Evolutionary conservation across 495 filamentous ascomycete genomes (phyloP).

Genomic region (Talaromyces trachyspermus): DNA sequence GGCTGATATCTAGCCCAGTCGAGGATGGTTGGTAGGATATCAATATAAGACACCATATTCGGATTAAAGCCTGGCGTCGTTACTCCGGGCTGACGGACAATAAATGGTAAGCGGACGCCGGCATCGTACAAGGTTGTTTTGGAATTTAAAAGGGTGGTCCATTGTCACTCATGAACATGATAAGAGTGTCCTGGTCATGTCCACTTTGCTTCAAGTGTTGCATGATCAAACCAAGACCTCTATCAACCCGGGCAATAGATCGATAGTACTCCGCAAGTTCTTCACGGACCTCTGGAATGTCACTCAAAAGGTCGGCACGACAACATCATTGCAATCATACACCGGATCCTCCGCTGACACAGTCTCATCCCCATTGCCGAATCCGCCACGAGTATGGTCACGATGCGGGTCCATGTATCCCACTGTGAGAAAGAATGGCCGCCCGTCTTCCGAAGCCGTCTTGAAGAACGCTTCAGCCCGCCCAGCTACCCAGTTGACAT

Average conservation of each 20-base stretch:
- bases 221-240: conserved; percentile 33
- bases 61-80: conserved; percentile 21
- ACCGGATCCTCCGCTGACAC: conserved; percentile 15
- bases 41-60: conserved; percentile 40
- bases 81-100: conserved; percentile 26
- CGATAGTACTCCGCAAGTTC: conserved; percentile 39
- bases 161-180: conserved; percentile 41
- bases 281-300: conserved; percentile 27
- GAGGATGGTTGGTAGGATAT: conserved; percentile 37
- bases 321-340: conserved; percentile 11
- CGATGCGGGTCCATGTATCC: conserved; percentile 40
- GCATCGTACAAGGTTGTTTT: conserved; percentile 43
- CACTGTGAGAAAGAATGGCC: conserved; percentile 36
- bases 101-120: conserved; percentile 34
- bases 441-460: conserved; percentile 14
- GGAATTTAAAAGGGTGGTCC: conserved; percentile 42
- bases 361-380: conserved; percentile 28
- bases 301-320: conserved; percentile 28
- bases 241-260: conserved; percentile 31
- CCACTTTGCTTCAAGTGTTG: conserved; percentile 23
- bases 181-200: conserved; percentile 27
- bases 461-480: conserved; percentile 28
- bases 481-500: conserved; percentile 27
- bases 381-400: conserved; percentile 29
- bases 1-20: conserved; percentile 25